Base-by-base conservation (phyloP, 805 yeast species). In the Blastobotrys peoriensis region DNA sequence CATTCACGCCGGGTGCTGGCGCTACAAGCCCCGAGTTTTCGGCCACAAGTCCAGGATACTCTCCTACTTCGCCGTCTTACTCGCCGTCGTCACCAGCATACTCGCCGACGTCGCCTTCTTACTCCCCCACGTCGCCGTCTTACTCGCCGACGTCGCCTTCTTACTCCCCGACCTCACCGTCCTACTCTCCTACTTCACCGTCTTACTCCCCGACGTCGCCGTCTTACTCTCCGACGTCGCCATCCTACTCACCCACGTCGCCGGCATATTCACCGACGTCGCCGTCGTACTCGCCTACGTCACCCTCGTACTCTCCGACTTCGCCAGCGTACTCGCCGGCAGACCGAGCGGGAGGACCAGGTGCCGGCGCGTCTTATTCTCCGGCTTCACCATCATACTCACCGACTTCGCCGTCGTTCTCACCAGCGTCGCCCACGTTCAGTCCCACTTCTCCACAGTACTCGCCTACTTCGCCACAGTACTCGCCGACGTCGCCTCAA, bases 121-220 rank as follows among this genome's bases (percentile, higher is more conserved):
- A 81, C 60, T 67, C 76, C 6, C 88, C 88, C 35, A 78, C 83
- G 0, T 74, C 81, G 2, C 85, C 86, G 54, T 50, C 63, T 2
- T 80, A 79, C 61, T 68, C 76, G 0, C 86, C 86, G 36, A 78
- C 86, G 0, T 72, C 79, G 2, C 87, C 88, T 49, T 55, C 66
- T 13, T 82, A 81, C 57, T 74, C 83, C 0, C 94, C 95, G 48
- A 83, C 95, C 0, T 80, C 89, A 0, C 95, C 95, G 58, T 56
- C 71, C 2, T 86, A 84, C 59, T 44, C 49, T 6, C 82, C 89
- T 64, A 86, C 95, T 63, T 80, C 67, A 59, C 78, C 80, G 41
- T 82, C 73, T 64, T 88, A 86, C 61, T 63, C 81, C 2, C 94
- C 94, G 41, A 84, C 93, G 0, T 77, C 84, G 0, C 97, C 96